Evolutionary conservation across 164 flowering plant species (phyloP).

Genomic region (Euptelea pleiosperma): DNA sequence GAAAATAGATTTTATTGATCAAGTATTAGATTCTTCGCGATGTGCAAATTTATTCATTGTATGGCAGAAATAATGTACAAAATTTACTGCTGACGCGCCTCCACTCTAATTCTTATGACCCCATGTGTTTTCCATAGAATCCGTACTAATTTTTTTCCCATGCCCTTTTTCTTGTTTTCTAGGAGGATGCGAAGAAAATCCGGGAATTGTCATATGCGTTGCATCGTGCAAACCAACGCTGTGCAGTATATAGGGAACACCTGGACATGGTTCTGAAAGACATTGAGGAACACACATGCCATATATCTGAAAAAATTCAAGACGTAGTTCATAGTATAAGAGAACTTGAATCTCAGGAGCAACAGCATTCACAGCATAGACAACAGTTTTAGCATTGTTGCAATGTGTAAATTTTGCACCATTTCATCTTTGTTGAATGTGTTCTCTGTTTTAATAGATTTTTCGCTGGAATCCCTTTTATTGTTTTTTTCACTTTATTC

Average conservation of each 20-base stretch:
- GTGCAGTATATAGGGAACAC: background rate
- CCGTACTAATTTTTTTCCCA: background rate
- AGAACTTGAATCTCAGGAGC: slow-evolving; percentile 1
- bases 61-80: no score
- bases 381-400: no score
- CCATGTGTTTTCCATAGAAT: background rate
- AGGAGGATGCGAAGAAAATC: slow-evolving; percentile 12
- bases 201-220: slow-evolving; percentile 1
- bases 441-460: no score
- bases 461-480: no score
- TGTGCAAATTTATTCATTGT: no score
- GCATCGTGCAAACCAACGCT: slow-evolving; percentile 4
- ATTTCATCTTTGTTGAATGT: background rate
- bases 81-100: background rate
- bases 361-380: background rate
- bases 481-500: no score
- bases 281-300: slow-evolving; percentile 4
- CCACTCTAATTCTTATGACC: background rate
- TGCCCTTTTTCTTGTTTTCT: background rate
- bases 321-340: background rate
- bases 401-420: slow-evolving; percentile 1
- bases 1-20: no score
- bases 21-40: no score
- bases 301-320: slow-evolving; percentile 1
- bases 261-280: slow-evolving; percentile 4